Percentiles rank a stretch among this genome's conserved stretches.
Evolutionary conservation across 2,329 filamentous ascomycete genomes (phyloP).

Genomic region (Aspergillus ustus): DNA sequence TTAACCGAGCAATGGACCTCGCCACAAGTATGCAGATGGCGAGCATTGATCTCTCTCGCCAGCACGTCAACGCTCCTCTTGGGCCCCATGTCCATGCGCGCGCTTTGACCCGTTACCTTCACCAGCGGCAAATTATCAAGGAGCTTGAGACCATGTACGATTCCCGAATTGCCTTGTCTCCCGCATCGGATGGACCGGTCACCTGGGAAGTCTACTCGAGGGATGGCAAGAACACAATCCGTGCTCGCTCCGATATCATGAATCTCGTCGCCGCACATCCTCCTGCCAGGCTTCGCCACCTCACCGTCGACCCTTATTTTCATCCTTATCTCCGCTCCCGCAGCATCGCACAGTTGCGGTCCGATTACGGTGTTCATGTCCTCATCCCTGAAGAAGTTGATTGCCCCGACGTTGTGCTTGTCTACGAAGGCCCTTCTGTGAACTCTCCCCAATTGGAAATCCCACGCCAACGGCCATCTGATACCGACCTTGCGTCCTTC

Average conservation of each 20-base stretch:
- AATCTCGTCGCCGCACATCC: slow-evolving; percentile 55
- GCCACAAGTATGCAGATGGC: slow-evolving; percentile 85
- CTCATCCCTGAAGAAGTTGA: slow-evolving; percentile 53
- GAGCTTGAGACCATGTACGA: slow-evolving; percentile 79
- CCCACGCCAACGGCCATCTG: slow-evolving; percentile 60
- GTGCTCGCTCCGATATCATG: slow-evolving; percentile 54
- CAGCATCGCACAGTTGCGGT: slow-evolving; percentile 43
- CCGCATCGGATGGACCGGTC: slow-evolving; percentile 66
- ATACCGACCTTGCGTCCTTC: slow-evolving; percentile 60
- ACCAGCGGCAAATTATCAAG: slow-evolving; percentile 78
- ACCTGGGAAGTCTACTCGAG: slow-evolving; percentile 89
- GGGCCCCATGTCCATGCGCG: slow-evolving; percentile 79
- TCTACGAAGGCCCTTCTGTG: slow-evolving; percentile 53
- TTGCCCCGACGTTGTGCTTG: slow-evolving; percentile 51
- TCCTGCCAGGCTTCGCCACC: slow-evolving; percentile 48
- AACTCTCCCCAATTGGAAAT: slow-evolving; percentile 57
- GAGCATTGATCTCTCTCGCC: slow-evolving; percentile 78
- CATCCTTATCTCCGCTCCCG: slow-evolving; percentile 52
- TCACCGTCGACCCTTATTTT: slow-evolving; percentile 55
- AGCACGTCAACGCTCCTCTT: slow-evolving; percentile 73
- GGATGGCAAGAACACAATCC: slow-evolving; percentile 75
- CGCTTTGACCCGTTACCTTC: slow-evolving; percentile 85
- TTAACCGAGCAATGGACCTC: slow-evolving; percentile 85
- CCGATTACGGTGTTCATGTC: slow-evolving; percentile 53
- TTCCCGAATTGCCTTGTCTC: slow-evolving; percentile 84